These are phyloP conservation scores for Malus asiatica DNA, from an alignment of 306 rosid genomes.

Conservation along the genomic window DNA sequence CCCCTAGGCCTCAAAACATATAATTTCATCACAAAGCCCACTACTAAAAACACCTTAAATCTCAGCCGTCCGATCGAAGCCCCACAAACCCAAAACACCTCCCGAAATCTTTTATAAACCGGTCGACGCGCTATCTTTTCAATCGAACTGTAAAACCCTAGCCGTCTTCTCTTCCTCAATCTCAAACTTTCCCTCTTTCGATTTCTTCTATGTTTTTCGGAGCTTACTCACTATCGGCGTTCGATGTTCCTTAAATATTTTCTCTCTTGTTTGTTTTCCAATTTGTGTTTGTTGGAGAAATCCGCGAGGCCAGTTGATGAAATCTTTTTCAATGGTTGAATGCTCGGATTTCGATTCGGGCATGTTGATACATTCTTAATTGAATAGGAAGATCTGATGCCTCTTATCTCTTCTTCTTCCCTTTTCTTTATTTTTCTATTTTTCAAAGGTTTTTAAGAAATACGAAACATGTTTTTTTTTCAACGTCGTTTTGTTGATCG, in stretches of 20 bases:
- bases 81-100: background rate
- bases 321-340: conserved; percentile 20
- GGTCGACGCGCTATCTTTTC: background rate
- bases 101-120: background rate
- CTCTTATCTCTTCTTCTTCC: background rate
- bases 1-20: no score
- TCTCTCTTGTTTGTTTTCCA: background rate
- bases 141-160: background rate
- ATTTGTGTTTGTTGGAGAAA: background rate
- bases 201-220: background rate
- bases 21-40: background rate
- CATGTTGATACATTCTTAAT: conserved; percentile 21
- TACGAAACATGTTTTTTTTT: background rate
- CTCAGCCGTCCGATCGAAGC: conserved; percentile 18
- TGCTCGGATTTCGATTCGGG: conserved; percentile 22
- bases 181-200: no score
- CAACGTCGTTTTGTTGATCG: background rate
- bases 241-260: background rate
- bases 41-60: background rate
- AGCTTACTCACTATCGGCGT: background rate
- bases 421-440: background rate
- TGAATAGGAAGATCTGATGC: conserved; percentile 62
- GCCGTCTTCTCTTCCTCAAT: background rate
- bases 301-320: conserved; percentile 29
- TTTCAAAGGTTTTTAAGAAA: background rate